Evolutionary conservation across 2,329 filamentous ascomycete genomes (phyloP), one percentile per base, ranked within the genome.

Genomic region (Sphaceloma murrayae): DNA sequence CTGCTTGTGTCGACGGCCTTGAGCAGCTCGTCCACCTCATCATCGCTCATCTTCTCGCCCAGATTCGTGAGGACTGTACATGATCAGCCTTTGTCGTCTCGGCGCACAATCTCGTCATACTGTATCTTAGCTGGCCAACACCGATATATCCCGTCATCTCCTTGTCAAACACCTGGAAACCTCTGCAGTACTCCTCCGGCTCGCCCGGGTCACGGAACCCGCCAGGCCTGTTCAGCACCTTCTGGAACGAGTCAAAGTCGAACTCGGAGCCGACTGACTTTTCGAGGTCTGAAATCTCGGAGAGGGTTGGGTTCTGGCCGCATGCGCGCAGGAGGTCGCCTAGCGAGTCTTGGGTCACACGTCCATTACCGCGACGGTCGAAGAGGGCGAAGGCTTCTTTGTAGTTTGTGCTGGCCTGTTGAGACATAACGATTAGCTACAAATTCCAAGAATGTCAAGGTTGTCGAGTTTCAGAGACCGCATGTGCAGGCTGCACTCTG

Each of bases 351-450:
- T 88, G 73, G 30, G 83, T 69, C 56, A 96, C 91, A 57, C 88
- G 88, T 62, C 89, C 88, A 63, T 85, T 94, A 62, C 91, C 91
- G 66, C 91, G 89, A 80, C 95, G 96, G 76, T 98, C 91, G 74
- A 96, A 98, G 65, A 98, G 84, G 59, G 88, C 88, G 70, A 98
- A 98, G 56, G 91, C 91, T 81, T 98, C 91, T 75, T 96, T 96
- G 85, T 96, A 98, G 82, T 98, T 96, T 72, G 89, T 96, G 50
- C 77, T 78, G 62, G 77, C 74, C 77, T 80, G 75, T 29, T 50
- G 17, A 2, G 36, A 29, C 19, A 16, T 22, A 29, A n/a, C n/a
- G n/a, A n/a, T n/a, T n/a, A n/a, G n/a, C n/a, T n/a, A n/a, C n/a
- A n/a, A n/a, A n/a, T n/a, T n/a, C n/a, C n/a, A n/a, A n/a, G n/a